phyloP scores from a whole-genome alignment of 352 stramenopile genomes.

The Globisporangium ultimum region DNA sequence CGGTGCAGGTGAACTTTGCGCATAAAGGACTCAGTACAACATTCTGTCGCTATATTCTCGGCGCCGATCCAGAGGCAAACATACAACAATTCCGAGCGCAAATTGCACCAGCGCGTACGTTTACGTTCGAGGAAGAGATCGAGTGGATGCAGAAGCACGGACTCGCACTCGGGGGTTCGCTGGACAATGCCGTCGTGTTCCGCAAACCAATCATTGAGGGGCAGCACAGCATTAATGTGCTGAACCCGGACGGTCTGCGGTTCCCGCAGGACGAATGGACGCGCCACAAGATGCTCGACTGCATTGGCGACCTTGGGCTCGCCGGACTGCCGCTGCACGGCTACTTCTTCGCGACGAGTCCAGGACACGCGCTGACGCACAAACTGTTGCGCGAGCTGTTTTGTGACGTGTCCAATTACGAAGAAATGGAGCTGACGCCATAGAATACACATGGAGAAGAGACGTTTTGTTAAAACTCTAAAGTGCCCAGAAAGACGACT shows the following conservation, averaged over 20 bases:
- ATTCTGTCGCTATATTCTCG: slow-evolving; percentile 36
- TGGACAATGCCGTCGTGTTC: slow-evolving; percentile 73
- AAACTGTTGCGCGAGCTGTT: slow-evolving; percentile 50
- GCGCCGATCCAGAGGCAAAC: slow-evolving; percentile 26
- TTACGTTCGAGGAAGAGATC: slow-evolving; percentile 76
- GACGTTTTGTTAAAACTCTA: no score
- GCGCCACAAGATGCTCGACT: slow-evolving; percentile 75
- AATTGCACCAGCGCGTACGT: slow-evolving; percentile 55
- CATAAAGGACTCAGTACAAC: slow-evolving; percentile 50
- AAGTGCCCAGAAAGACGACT: no score
- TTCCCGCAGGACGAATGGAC: slow-evolving; percentile 59
- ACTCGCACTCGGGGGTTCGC: slow-evolving; percentile 51
- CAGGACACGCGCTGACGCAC: slow-evolving; percentile 63
- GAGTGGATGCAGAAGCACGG: slow-evolving; percentile 47
- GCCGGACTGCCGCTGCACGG: slow-evolving; percentile 53
- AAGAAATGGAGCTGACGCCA: slow-evolving; percentile 9
- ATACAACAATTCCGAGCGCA: slow-evolving; percentile 24
- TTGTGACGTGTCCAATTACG: slow-evolving; percentile 40
- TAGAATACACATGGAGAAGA: background rate
- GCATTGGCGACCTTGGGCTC: slow-evolving; percentile 59
- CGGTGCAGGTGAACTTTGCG: slow-evolving; percentile 67
- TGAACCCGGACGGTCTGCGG: slow-evolving; percentile 52
- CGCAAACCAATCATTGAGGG: background rate
- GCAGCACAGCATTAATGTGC: slow-evolving; percentile 9
- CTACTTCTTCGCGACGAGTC: slow-evolving; percentile 66